phyloP scores from a whole-genome alignment of 768 basidiomycete species.

The Boletus reticuloceps region DNA sequence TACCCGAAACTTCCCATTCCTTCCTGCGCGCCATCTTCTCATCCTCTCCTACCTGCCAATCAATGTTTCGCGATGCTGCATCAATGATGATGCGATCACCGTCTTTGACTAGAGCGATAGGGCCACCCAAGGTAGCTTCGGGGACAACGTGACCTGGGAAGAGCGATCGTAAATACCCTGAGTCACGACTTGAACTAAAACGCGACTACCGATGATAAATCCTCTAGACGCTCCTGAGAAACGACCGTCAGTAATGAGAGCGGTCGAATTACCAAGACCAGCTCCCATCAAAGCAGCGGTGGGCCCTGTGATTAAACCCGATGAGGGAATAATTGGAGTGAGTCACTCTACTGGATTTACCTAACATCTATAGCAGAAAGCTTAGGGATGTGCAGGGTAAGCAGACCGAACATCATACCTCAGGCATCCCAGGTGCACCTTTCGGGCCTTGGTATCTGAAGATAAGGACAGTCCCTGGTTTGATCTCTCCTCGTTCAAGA shows the following conservation, averaged over 20 bases:
- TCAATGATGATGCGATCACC: constrained; percentile 81
- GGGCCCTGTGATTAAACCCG: constrained; percentile 45
- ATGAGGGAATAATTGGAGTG: not conserved
- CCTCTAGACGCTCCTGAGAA: constrained; percentile 82
- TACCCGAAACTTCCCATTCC: constrained; percentile 70
- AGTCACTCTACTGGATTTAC: constrained; percentile 21
- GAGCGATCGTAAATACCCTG: constrained; percentile 36
- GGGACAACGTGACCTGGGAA: constrained; percentile 55
- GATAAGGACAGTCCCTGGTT: constrained; percentile 69
- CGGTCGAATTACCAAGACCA: constrained; percentile 73
- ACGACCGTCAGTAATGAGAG: constrained; percentile 85
- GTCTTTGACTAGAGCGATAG: constrained; percentile 83
- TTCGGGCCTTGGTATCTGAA: constrained; percentile 90
- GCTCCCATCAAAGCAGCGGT: constrained; percentile 85
- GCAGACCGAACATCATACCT: constrained; percentile 38
- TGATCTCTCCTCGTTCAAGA: constrained; percentile 72
- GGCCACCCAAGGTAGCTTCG: constrained; percentile 76
- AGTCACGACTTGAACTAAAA: constrained; percentile 9
- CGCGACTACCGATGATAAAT: constrained; percentile 51
- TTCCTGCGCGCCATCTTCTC: constrained; percentile 58
- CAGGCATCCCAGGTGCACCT: constrained; percentile 92
- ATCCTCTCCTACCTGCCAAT: constrained; percentile 70
- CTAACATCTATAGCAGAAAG: constrained; percentile 40
- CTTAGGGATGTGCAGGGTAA: not conserved
- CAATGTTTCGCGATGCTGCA: constrained; percentile 57